Evolutionary conservation across 2,329 filamentous ascomycete genomes (phyloP), one percentile per base, ranked within the genome.

Genomic region (Nemania diffusa): DNA sequence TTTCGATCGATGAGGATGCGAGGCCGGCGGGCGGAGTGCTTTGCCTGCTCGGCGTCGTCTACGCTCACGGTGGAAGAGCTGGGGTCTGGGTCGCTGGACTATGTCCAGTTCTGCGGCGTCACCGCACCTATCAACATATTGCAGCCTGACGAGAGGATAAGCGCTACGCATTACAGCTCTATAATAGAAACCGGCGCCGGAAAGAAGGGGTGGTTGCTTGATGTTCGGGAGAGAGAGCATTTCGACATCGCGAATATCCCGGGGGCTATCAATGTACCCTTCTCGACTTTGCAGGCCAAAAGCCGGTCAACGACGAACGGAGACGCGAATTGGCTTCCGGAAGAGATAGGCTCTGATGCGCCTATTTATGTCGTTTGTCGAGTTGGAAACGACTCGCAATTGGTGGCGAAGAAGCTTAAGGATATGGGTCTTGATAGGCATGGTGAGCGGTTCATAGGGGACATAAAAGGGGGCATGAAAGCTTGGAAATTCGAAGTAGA

Each of bases 211-310:
- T 75, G 92, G 0, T 80, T 97, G 1, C 79, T 98, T 2, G 96
- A 98, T 71, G 93, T 97, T 0, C 86, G 96, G 1, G 93, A 97
- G 72, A 88, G 88, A 73, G 92, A 93, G 29, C 93, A 97, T 68
- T 97, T 92, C 71, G 90, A 91, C 17, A 89, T 98, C 51, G 94
- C 91, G 70, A 89, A 85, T 68, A 83, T 99, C 7, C 83, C 89
- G 0, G 91, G 91, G 0, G 93, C 92, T 27, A 80, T 97, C 57
- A 97, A 93, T 72, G 78, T 94, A 0, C 92, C 88, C 0, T 92
- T 91, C 74, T 91, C 88, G 13, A 82, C 79, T 0, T 80, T 88
- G 17, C 81, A 83, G 44, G 52, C 73, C 46, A 59, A 63, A 17
- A 67, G 64, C 48, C 67, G 57, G 73, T 69, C 29, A 63, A 76